Base-by-base conservation (phyloP, 768 basidiomycete species). In the Auriculariales sp. region DNA sequence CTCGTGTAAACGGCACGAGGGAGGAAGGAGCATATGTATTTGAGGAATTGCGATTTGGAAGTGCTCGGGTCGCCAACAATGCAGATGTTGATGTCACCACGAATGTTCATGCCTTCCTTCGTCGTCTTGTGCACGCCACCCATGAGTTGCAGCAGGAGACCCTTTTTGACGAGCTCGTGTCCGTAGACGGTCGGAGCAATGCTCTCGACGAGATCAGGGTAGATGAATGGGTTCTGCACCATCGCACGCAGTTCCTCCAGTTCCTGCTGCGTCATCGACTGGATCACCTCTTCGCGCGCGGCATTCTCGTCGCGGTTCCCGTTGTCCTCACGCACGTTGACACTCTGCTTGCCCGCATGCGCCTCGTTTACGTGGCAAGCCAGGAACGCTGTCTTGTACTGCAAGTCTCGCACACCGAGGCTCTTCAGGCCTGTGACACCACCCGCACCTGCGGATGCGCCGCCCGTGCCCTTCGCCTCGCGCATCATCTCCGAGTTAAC, bases 91-190 rank as follows among this genome's bases (percentile, higher is more conserved):
- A 99, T 84, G 60, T 99, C 95, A 1, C 95, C 95, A 61, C 95
- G 81, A n/a, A 98, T 74, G 63, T 98, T 80, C 79, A 98, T 98
- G 30, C 95, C 95, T 64, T 98, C 95, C 0, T 74, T 69, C 1
- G 94, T 98, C 61, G 91, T 79, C 63, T 99, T 99, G 68, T 98
- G 94, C 3, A 98, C 94, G 22, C 95, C 95, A 22, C 95, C 93
- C 91, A 99, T 94, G 24, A 99, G 75, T 61, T 98, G 95, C 15
- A 99, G 70, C 22, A 98, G 68, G 29, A 99, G 72, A 11, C 95
- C 95, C 62, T 99, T 99, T 71, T 99, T 98, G 58, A 98, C 93
- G 47, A 97, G 93, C 60, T 99, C 95, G 61, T 98, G 95, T 1
- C 95, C 68, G 58, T 97, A 98, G 1, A 99, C 94, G 0, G 95